Evolutionary conservation across 495 filamentous ascomycete species (phyloP), one percentile per base, ranked within the genome.

Genomic region (Penicillium canariense): DNA sequence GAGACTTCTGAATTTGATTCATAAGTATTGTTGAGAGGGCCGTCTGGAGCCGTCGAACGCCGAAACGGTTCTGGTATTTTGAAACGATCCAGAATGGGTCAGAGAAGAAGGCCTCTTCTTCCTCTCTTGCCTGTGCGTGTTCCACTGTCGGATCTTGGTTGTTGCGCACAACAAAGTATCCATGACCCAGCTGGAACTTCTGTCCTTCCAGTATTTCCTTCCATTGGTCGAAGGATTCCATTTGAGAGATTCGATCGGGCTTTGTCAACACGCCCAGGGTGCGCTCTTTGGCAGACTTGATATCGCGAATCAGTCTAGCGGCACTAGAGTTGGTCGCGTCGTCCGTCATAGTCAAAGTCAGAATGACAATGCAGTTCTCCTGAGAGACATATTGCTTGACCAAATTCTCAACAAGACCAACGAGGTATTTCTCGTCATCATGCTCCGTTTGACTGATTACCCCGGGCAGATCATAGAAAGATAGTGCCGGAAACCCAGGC

Each of bases 251-350:
- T 0, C 84, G 75, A 59, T 96, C 90, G 0, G 90, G 89, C 61
- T 92, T 96, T 0, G 90, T 95, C 39, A 93, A 75, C 0, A 92
- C 86, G 0, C 90, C 90, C 26, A 93, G 73, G 8, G 85, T 89
- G 4, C 89, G 78, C 6, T 70, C 32, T 1, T 76, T 68, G 0
- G 89, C 89, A 5, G 62, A 65, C n/a, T 77, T 72, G 9, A 76
- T 63, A 9, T 83, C 70, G 0, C 78, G 70, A 18, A 91, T 81
- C 3, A 90, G 68, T 0, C 76, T 74, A 0, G 85, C 80, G 0
- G 89, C 86, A n/a, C 73, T 85, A 0, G 87, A 90, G 26, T 84
- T 90, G 0, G 85, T 81, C 0, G 86, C 75, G 50, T 96, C 89
- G 11, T 79, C 77, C 0, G 86, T 87, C 85, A 93, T 91, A 0